phyloP scores from a whole-genome alignment of 768 basidiomycete species.

The Collybia sordida region DNA sequence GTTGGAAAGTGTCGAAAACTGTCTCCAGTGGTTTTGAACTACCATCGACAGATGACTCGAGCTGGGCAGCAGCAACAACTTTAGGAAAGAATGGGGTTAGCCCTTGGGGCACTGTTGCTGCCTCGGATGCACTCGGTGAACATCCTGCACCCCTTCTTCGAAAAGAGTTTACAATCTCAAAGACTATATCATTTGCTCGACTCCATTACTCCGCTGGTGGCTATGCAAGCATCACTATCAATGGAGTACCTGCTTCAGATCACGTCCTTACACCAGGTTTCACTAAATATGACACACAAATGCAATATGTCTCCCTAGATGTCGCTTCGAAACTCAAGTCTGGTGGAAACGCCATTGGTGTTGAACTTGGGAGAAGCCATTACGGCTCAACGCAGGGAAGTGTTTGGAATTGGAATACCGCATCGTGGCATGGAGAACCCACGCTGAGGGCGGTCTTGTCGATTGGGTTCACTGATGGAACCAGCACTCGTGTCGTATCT shows the following conservation, averaged over 20 bases:
- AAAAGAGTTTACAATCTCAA: slow-evolving; percentile 17
- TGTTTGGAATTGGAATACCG: slow-evolving; percentile 30
- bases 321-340: slow-evolving; percentile 16
- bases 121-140: slow-evolving; percentile 22
- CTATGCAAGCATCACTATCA: slow-evolving; percentile 26
- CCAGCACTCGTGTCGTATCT: slow-evolving; percentile 13
- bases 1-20: slow-evolving; percentile 20
- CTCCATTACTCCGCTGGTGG: slow-evolving; percentile 28
- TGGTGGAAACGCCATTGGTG: slow-evolving; percentile 21
- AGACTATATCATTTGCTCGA: slow-evolving; percentile 21
- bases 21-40: slow-evolving; percentile 23
- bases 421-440: slow-evolving; percentile 29
- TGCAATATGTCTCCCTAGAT: slow-evolving; percentile 25
- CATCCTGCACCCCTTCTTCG: slow-evolving; percentile 28
- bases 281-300: slow-evolving; percentile 26
- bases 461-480: slow-evolving; percentile 26
- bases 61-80: slow-evolving; percentile 18
- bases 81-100: slow-evolving; percentile 21
- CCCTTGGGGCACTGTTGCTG: slow-evolving; percentile 24
- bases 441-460: slow-evolving; percentile 20
- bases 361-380: slow-evolving; percentile 26
- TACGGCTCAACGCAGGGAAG: slow-evolving; percentile 27
- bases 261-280: slow-evolving; percentile 27
- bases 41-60: slow-evolving; percentile 17
- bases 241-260: slow-evolving; percentile 24